Conservation (phyloP, 2,329 filamentous ascomycete genomes). For the Coniella vitis region DNA sequence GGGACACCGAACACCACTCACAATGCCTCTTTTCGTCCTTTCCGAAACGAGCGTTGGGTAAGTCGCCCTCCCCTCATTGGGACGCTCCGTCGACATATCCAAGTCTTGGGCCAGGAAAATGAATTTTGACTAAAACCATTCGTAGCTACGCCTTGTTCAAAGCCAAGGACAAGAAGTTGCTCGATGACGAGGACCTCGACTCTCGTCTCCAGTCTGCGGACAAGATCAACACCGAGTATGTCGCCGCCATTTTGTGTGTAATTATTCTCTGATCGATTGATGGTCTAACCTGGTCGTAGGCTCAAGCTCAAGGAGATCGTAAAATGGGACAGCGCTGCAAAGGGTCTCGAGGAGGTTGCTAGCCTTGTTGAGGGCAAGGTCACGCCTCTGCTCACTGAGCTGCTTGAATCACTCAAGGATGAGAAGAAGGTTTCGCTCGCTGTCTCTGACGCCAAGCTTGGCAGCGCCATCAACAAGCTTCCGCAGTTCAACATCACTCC, state of each 20-base stretch:
- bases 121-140: constrained; percentile 24
- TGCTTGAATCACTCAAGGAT: constrained; percentile 87
- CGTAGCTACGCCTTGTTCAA: constrained; percentile 94
- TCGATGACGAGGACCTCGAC: constrained; percentile 73
- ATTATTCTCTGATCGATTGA: not conserved
- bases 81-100: not conserved
- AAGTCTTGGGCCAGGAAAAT: not conserved
- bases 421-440: constrained; percentile 96
- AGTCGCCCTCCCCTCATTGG: constrained; percentile 26
- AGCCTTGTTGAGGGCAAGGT: constrained; percentile 91
- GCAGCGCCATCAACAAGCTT: constrained; percentile 85
- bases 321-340: constrained; percentile 92
- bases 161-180: constrained; percentile 95
- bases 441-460: constrained; percentile 88
- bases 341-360: constrained; percentile 84
- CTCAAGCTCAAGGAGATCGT: constrained; percentile 94
- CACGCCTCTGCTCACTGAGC: constrained; percentile 71
- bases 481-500: constrained; percentile 80
- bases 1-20: constrained; percentile 27
- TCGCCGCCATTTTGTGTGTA: constrained; percentile 20
- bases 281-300: constrained; percentile 35
- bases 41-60: constrained; percentile 83
- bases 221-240: constrained; percentile 79
- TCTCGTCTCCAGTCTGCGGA: constrained; percentile 72
- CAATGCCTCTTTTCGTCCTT: constrained; percentile 86